Base-by-base conservation (phyloP, 768 basidiomycete genomes). In the Mycena amicta region DNA sequence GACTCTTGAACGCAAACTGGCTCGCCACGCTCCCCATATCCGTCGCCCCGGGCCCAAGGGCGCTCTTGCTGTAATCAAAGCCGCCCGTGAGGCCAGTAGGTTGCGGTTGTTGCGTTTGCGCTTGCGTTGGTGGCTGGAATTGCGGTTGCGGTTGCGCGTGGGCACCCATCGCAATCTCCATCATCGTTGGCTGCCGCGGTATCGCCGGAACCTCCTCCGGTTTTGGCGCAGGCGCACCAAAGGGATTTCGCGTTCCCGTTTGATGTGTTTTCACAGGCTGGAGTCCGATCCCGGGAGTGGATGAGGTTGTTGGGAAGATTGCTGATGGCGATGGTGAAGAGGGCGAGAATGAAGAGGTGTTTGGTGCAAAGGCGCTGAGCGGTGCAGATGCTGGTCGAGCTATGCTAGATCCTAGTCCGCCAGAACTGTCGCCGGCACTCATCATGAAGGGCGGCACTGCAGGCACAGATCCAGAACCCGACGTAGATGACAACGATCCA, bases 171-270 rank as follows among this genome's bases (percentile, higher is more conserved):
- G 87, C 82, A 15, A 98, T 74, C 67, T 97, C 90, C 73, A 90
- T 83, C 67, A 98, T 75, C 2, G 92, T 93, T 11, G 90, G 92
- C 27, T 80, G 83, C 53, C 50, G 3, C 2, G 59, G 59, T 13
- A 57, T n/a, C 5, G 46, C 25, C 8, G 59, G 59, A 12, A 57
- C 39, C 52, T 57, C 56, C 52, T 54, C 55, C 15, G 50, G 50
- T 70, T 87, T 90, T 1, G 92, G 90, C 26, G 91, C 77, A 5
- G 81, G 78, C 16, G 90, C 83, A 5, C 94, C 95, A 62, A 99
- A 99, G 3, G 97, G 97, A 80, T 99, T 99, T 64, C 86, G 87
- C 5, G 93, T 92, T 26, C 97, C 96, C 3, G 97, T 99, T 70
- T 90, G 86, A 70, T 98, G 95, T 5, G 94, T 81, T 66, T 85